Evolutionary conservation across 371 early-diverging fungal species (phyloP).

Genomic region (Fennellomyces sp.): DNA sequence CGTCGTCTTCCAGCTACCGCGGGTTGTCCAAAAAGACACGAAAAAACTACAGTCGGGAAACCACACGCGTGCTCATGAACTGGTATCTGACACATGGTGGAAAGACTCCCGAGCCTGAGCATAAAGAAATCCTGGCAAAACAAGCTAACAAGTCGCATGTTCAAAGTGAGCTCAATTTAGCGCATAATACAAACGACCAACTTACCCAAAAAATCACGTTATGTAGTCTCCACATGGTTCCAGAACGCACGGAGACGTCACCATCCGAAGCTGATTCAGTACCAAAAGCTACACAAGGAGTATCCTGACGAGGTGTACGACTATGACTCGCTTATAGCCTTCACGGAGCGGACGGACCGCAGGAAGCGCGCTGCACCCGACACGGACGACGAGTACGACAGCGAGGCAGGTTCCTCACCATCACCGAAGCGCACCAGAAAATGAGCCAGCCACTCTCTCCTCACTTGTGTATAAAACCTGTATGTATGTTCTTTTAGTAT

Average conservation of each 20-base stretch:
- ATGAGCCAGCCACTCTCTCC: no score
- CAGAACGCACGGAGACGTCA: conserved; percentile 47
- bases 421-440: no score
- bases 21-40: conserved; percentile 24
- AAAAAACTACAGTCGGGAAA: conserved; percentile 34
- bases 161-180: conserved; percentile 27
- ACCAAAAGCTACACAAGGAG: conserved; percentile 11
- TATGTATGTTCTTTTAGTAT: no score
- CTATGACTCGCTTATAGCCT: conserved; percentile 26
- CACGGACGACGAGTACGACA: no score
- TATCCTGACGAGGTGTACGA: conserved; percentile 32
- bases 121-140: conserved; percentile 23
- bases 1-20: neutral
- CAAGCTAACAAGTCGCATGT: conserved; percentile 25
- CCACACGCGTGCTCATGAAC: conserved; percentile 33
- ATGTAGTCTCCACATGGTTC: conserved; percentile 47
- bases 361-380: no score
- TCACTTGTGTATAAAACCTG: no score
- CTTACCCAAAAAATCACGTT: neutral
- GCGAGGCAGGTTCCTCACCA: no score
- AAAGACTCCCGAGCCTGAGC: conserved; percentile 23
- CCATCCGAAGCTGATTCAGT: conserved; percentile 26
- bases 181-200: neutral
- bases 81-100: conserved; percentile 38
- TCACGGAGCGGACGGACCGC: conserved; percentile 5